Evolutionary conservation across 306 rosid genomes (phyloP), one percentile per base, ranked within the genome.

Genomic region (Carpinus viminea): DNA sequence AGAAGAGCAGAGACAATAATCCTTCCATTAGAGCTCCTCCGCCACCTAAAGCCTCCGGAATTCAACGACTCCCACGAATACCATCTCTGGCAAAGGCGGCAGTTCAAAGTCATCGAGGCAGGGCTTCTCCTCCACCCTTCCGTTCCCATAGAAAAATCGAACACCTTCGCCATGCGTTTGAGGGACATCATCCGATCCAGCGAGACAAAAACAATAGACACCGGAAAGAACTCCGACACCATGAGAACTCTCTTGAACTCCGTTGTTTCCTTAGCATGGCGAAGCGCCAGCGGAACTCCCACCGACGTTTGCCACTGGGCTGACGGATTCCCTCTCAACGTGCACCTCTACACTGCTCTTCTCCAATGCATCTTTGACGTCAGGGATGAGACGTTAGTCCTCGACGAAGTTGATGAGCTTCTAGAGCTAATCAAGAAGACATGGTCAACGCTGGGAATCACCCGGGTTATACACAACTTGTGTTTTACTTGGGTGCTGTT

Each of bases 241-340:
- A 79, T 95, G 94, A 82, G 98, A 57, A 90, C 94, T 45, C 98
- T 95, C 17, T 83, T 86, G 87, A 95, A 95, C 61, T 87, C 99
- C 0, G 94, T 91, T 0, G 99, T 93, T 43, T 95, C 99, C 13
- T 79, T 95, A 16, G 87, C 99, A 1, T 95, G 99, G 99, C 86
- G 98, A 31, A 88, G 94, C 74, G 45, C 86, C 54, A 89, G 85
- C n/a, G 96, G 97, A 2, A 84, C 83, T 17, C 91, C 97, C 4
- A 79, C 98, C 28, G 98, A 95, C 70, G 87, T 91, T n/a, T 91
- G 98, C 24, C 99, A 93, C 43, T 95, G 99, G 98, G 98, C 95
- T 15, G 98, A 95, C 72, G 99, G 99, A 6, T 93, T 75, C 83
- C 99, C 99, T 28, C 47, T 95, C 70, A 95, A 89, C 88, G 65